phyloP scores from a whole-genome alignment of 2,329 filamentous ascomycete genomes.

The Fonsecaea erecta region DNA sequence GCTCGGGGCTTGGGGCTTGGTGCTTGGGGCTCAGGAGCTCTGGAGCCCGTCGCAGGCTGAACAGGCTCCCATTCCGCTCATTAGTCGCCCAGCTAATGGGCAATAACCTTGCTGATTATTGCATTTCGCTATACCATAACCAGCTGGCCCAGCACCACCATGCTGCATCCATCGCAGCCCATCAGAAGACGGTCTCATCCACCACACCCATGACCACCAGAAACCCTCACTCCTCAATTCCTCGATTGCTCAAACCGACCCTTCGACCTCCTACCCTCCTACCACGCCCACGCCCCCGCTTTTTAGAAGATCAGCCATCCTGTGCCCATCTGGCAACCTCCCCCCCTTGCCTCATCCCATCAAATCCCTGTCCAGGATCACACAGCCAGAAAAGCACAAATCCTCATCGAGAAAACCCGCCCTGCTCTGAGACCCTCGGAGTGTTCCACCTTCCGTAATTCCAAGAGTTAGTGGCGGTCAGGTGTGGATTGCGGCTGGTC shows the following conservation, averaged over 20 bases:
- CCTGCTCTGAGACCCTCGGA: conserved; percentile 7
- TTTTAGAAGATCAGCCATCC: neutral
- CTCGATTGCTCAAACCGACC: neutral
- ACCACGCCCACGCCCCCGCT: neutral
- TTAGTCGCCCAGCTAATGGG: neutral
- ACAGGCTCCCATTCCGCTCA: neutral
- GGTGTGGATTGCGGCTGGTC: conserved; percentile 1
- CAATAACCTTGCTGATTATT: conserved; percentile 4
- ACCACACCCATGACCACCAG: neutral
- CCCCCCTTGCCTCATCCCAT: neutral
- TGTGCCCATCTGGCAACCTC: neutral
- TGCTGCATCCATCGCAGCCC: neutral
- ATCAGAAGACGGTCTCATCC: neutral
- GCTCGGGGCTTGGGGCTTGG: too few relatives aligned
- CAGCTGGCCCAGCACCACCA: neutral
- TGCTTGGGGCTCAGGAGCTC: neutral
- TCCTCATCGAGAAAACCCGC: conserved; percentile 6
- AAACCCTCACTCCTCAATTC: neutral
- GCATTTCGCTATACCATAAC: neutral
- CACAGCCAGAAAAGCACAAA: neutral
- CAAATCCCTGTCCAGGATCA: neutral
- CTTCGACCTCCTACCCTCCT: neutral
- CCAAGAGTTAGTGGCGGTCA: conserved; percentile 14
- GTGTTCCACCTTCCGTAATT: conserved; percentile 9
- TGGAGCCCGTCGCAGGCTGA: conserved; percentile 1